Conservation (phyloP, 2,329 filamentous ascomycete species). For the Trichoderma endophyticum region DNA sequence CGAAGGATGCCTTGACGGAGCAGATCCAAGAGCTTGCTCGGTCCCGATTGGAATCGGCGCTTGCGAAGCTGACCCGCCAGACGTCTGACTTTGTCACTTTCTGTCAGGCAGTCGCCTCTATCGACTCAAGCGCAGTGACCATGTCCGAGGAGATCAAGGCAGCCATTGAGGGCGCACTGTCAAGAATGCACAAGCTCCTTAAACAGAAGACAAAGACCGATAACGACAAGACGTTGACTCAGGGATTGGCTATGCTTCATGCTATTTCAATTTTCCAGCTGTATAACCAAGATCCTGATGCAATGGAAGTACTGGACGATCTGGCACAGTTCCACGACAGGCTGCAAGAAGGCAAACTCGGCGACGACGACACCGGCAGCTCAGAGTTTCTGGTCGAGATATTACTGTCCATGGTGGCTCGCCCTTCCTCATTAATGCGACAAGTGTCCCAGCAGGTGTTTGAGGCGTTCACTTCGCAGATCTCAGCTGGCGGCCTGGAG, state of each 20-base stretch:
- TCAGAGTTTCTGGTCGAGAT: slow-evolving; percentile 82
- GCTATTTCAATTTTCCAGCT: slow-evolving; percentile 82
- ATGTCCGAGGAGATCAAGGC: slow-evolving; percentile 56
- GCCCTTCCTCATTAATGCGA: slow-evolving; percentile 78
- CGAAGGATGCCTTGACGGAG: slow-evolving; percentile 46
- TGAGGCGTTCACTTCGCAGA: slow-evolving; percentile 70
- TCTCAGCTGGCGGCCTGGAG: slow-evolving; percentile 70
- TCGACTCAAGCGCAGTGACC: slow-evolving; percentile 49
- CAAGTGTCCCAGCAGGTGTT: slow-evolving; percentile 89
- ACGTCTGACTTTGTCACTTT: slow-evolving; percentile 52
- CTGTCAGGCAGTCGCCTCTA: slow-evolving; percentile 52
- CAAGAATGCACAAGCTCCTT: slow-evolving; percentile 51
- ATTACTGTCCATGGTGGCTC: slow-evolving; percentile 82
- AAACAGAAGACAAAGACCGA: slow-evolving; percentile 38
- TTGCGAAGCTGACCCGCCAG: slow-evolving; percentile 55
- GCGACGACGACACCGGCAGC: slow-evolving; percentile 52
- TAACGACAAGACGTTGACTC: slow-evolving; percentile 42
- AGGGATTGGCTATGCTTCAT: slow-evolving; percentile 76
- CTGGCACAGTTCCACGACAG: slow-evolving; percentile 72
- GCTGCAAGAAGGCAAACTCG: slow-evolving; percentile 47
- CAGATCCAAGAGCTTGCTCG: slow-evolving; percentile 53
- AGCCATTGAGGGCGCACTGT: slow-evolving; percentile 50
- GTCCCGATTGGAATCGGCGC: slow-evolving; percentile 55
- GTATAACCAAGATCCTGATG: slow-evolving; percentile 85
- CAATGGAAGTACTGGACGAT: slow-evolving; percentile 76